Evolutionary conservation across 1,284 basidiomycete genomes (phyloP).

Genomic region (Tilletia caries): DNA sequence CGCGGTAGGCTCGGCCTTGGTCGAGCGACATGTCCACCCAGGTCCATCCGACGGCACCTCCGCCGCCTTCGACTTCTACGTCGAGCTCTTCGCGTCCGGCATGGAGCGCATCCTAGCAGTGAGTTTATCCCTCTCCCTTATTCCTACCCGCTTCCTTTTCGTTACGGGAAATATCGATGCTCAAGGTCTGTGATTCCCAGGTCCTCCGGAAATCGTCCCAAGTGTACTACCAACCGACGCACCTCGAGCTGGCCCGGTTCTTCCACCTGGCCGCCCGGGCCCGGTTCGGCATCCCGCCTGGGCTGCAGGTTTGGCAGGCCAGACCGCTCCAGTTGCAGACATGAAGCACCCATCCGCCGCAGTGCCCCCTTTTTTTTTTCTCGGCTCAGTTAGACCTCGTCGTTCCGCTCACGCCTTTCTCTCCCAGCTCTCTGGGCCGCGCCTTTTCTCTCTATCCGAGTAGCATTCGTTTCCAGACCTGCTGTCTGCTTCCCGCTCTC

Average conservation of each 20-base stretch:
- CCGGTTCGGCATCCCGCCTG: slow-evolving; percentile 17
- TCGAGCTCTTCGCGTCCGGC: slow-evolving; percentile 31
- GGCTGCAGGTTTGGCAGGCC: slow-evolving; percentile 18
- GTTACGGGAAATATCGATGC: too few relatives aligned
- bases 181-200: neutral
- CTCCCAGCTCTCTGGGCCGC: too few relatives aligned
- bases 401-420: too few relatives aligned
- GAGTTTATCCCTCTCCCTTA: neutral
- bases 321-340: neutral
- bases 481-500: too few relatives aligned
- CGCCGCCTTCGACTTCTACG: slow-evolving; percentile 32
- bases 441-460: too few relatives aligned
- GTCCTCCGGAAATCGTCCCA: slow-evolving; percentile 26
- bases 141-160: neutral
- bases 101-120: slow-evolving; percentile 33
- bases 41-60: slow-evolving; percentile 19
- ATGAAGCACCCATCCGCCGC: too few relatives aligned
- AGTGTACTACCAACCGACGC: slow-evolving; percentile 41
- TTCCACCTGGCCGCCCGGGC: slow-evolving; percentile 16
- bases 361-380: too few relatives aligned
- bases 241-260: slow-evolving; percentile 45
- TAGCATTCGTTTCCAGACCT: too few relatives aligned
- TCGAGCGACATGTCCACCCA: slow-evolving; percentile 20
- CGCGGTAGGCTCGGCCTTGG: slow-evolving; percentile 25
- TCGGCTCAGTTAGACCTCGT: too few relatives aligned